Base-by-base conservation (phyloP, 2,329 filamentous ascomycete genomes). In the Fusarium foetens region DNA sequence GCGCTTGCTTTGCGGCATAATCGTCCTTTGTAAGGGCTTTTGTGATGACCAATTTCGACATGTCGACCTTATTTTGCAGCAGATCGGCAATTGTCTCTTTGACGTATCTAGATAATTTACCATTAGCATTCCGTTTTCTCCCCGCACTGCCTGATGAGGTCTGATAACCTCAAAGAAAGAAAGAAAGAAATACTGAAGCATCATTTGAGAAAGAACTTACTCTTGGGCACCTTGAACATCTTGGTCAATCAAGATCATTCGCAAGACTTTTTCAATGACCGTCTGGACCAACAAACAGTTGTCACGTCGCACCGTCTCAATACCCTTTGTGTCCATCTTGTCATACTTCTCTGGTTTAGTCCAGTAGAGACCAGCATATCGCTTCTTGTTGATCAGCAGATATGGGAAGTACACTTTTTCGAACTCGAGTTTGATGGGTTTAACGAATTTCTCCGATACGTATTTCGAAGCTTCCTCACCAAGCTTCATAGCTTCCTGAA, bases 271-370 rank as follows among this genome's bases (percentile, higher is more conserved):
- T 82, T 99, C 96, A 77, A 99, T 98, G 66, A 98, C 96, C 6
- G 93, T 98, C 82, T 98, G 95, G 21, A 98, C 96, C 66, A 99
- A 85, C 58, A 96, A 87, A 80, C 96, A 99, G 80, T 99, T 99
- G 81, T 99, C 96, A 87, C 96, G 89, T 75, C 96, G 92, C 51
- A 99, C 97, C 7, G 96, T 99, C 83, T 99, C 96, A 74, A 99
- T 98, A 87, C 96, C 96, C 82, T 99, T 99, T 67, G 94, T 98
- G 82, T 99, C 96, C 97, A 99, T 99, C 86, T 98, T 99, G 88
- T 99, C 97, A 81, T 93, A 96, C 82, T 97, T 98, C 45, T 95
- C 89, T 1, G 95, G 90, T 74, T 93, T 96, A 9, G 96, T 99
- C 95, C 95, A 99, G 84, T 94, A 98, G 36, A 99, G 84, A n/a